Conservation (phyloP, 2,329 filamentous ascomycete species). For the Colletotrichum aenigma region DNA sequence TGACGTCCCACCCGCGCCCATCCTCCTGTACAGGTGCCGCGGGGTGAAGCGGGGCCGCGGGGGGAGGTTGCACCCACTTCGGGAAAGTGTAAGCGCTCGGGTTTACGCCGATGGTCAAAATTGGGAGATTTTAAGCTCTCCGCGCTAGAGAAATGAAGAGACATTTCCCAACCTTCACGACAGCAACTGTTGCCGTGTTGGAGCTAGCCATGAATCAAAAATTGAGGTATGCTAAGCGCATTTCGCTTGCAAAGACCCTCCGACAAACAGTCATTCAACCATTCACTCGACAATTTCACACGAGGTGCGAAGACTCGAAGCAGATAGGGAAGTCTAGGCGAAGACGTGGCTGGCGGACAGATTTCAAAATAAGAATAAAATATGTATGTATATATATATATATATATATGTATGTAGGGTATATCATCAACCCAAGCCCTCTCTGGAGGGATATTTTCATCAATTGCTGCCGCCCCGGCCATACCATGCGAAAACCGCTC, state of each 20-base stretch:
- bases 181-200: slow-evolving; percentile 3
- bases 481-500: slow-evolving; percentile 1
- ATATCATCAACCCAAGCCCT: slow-evolving; percentile 5
- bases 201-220: neutral
- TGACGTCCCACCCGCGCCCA: neutral
- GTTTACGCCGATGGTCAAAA: neutral
- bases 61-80: neutral
- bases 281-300: neutral
- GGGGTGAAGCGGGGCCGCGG: slow-evolving; percentile 13
- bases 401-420: neutral
- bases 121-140: slow-evolving; percentile 8
- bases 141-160: neutral
- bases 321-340: neutral
- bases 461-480: neutral
- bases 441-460: neutral
- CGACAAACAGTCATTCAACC: neutral
- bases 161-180: neutral
- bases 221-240: neutral
- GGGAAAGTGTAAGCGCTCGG: slow-evolving; percentile 13
- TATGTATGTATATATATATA: neutral
- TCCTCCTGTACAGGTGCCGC: neutral
- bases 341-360: neutral
- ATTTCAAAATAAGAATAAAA: neutral
- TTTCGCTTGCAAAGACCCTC: neutral
- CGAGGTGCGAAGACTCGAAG: neutral